phyloP scores from a whole-genome alignment of 495 filamentous ascomycete genomes.

The Tuber melanosporum region DNA sequence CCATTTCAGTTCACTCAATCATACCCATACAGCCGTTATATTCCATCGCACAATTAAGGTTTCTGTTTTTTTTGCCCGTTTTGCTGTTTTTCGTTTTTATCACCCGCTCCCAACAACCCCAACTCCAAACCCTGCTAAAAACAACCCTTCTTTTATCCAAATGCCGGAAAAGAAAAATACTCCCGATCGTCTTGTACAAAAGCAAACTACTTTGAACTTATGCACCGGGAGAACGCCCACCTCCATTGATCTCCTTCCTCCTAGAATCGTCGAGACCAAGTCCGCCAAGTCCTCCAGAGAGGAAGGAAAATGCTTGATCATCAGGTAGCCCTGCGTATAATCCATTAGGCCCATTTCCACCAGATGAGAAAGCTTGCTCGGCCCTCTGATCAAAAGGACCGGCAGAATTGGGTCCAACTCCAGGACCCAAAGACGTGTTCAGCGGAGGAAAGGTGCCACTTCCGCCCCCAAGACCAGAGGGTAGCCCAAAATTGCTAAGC shows the following conservation, averaged over 20 bases:
- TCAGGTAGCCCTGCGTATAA: constrained; percentile 55
- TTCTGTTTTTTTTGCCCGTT: constrained; percentile 15
- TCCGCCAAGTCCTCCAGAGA: constrained; percentile 71
- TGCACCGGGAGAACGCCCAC: constrained; percentile 43
- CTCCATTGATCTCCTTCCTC: constrained; percentile 63
- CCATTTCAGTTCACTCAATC: constrained; percentile 20
- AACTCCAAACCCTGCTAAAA: constrained; percentile 37
- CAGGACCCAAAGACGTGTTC: constrained; percentile 66
- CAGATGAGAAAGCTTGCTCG: constrained; percentile 84
- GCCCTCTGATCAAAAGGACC: constrained; percentile 89
- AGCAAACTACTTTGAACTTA: constrained; percentile 24
- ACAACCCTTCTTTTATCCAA: constrained; percentile 10
- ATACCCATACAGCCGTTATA: constrained; percentile 35
- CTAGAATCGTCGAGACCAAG: constrained; percentile 78
- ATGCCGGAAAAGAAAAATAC: not conserved
- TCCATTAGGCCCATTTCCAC: constrained; percentile 63
- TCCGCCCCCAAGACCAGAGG: constrained; percentile 76
- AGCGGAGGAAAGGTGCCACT: constrained; percentile 75
- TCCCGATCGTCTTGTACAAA: constrained; percentile 28
- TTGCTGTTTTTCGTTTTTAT: constrained; percentile 20
- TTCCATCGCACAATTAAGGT: constrained; percentile 37
- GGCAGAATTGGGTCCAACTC: constrained; percentile 66
- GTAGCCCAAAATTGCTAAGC: constrained; percentile 81
- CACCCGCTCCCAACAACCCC: constrained; percentile 25
- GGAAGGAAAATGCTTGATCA: constrained; percentile 77